Conservation (phyloP, 2,329 filamentous ascomycete genomes). For the Sarocladium kiliense region DNA sequence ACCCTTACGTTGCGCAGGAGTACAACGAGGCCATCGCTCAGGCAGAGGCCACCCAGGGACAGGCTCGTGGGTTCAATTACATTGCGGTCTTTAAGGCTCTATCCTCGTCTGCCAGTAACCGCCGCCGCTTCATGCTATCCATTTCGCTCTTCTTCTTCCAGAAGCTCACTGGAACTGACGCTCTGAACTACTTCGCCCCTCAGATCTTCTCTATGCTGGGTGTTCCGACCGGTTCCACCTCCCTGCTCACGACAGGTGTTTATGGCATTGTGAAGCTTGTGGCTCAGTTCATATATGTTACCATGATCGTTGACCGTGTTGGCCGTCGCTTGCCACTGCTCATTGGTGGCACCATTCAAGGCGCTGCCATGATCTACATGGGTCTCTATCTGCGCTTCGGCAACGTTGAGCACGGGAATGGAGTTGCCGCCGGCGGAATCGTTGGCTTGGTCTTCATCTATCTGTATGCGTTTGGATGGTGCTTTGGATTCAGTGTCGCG, state of each 20-base stretch:
- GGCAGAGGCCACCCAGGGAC: conserved; percentile 7
- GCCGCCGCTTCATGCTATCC: conserved; percentile 25
- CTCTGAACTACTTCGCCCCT: conserved; percentile 34
- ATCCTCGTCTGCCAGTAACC: conserved; percentile 15
- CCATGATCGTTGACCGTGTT: conserved; percentile 25
- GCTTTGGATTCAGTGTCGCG: conserved; percentile 17
- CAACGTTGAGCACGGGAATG: conserved; percentile 22
- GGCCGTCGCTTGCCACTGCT: conserved; percentile 21
- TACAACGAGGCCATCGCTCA: conserved; percentile 14
- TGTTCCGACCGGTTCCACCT: conserved; percentile 22
- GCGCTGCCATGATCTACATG: conserved; percentile 21
- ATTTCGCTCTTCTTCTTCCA: conserved; percentile 33
- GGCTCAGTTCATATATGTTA: conserved; percentile 18
- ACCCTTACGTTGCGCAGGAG: conserved; percentile 14
- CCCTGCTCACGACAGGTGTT: conserved; percentile 30
- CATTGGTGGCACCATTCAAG: conserved; percentile 18
- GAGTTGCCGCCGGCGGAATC: conserved; percentile 32
- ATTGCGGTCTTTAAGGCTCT: not conserved
- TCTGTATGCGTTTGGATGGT: conserved; percentile 24
- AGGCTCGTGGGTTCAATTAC: not conserved
- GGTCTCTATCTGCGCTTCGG: conserved; percentile 29
- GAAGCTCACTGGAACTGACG: conserved; percentile 35
- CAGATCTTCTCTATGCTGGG: conserved; percentile 34
- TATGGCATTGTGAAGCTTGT: conserved; percentile 21
- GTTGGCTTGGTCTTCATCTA: conserved; percentile 32